These are phyloP conservation scores for Astrothelium macrocarpum DNA, from an alignment of 495 filamentous ascomycete genomes.

Conservation along the genomic window DNA sequence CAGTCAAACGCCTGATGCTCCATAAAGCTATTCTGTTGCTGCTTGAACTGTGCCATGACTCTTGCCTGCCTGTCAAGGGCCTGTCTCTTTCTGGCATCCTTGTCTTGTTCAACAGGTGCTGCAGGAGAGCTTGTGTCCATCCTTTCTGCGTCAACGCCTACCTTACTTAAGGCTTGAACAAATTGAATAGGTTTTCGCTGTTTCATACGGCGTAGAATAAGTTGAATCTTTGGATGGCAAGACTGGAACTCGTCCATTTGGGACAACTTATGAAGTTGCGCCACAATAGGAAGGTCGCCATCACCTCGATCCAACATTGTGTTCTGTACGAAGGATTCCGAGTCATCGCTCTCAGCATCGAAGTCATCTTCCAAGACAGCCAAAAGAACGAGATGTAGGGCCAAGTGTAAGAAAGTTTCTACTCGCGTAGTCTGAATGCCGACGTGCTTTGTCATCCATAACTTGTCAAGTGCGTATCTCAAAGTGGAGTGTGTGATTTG, in stretches of 20 bases:
- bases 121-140: slow-evolving; percentile 50
- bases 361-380: slow-evolving; percentile 71
- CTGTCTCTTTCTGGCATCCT: slow-evolving; percentile 77
- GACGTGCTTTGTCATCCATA: slow-evolving; percentile 22
- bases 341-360: slow-evolving; percentile 35
- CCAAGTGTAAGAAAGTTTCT: slow-evolving; percentile 84
- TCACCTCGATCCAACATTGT: background rate
- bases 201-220: slow-evolving; percentile 78
- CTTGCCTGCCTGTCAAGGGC: slow-evolving; percentile 79
- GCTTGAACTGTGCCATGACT: slow-evolving; percentile 94
- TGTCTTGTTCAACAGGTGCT: slow-evolving; percentile 52
- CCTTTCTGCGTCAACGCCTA: slow-evolving; percentile 43
- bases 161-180: slow-evolving; percentile 47
- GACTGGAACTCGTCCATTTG: slow-evolving; percentile 62
- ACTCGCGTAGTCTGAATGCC: slow-evolving; percentile 71
- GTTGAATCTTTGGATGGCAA: slow-evolving; percentile 73
- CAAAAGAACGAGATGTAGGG: slow-evolving; percentile 75
- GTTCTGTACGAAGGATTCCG: background rate
- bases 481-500: slow-evolving; percentile 87
- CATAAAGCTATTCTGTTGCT: slow-evolving; percentile 90
- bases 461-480: slow-evolving; percentile 46
- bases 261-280: slow-evolving; percentile 63
- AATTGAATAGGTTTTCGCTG: slow-evolving; percentile 67
- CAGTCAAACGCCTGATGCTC: slow-evolving; percentile 80
- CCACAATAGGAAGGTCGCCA: slow-evolving; percentile 47